Conservation (phyloP, 2,329 filamentous ascomycete species). For the Ambrosiella cleistominuta region DNA sequence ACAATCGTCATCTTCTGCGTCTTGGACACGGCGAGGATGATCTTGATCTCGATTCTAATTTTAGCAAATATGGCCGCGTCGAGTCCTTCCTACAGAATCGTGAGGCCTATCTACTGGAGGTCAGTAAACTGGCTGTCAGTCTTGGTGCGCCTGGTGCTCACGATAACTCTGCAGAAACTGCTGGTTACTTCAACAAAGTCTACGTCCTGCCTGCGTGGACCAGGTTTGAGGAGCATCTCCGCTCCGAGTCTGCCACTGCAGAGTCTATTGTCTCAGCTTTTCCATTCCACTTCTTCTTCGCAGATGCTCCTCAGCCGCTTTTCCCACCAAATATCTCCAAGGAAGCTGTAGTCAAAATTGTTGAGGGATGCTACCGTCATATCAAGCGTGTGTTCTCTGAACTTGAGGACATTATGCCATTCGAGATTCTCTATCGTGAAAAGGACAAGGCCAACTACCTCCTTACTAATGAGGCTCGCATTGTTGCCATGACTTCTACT, state of each 20-base stretch:
- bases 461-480: constrained; percentile 84
- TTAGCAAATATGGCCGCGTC: constrained; percentile 86
- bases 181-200: constrained; percentile 87
- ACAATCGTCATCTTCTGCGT: constrained; percentile 79
- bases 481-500: constrained; percentile 96
- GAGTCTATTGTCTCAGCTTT: constrained; percentile 56
- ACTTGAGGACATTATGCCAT: constrained; percentile 81
- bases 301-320: constrained; percentile 69
- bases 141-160: constrained; percentile 85
- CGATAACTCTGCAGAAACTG: constrained; percentile 88
- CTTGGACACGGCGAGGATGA: constrained; percentile 94
- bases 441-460: constrained; percentile 94
- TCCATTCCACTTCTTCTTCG: constrained; percentile 78
- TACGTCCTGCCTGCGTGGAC: constrained; percentile 81
- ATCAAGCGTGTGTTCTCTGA: constrained; percentile 82
- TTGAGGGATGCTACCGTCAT: constrained; percentile 72
- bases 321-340: constrained; percentile 52
- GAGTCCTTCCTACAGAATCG: constrained; percentile 90
- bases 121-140: constrained; percentile 68
- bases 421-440: constrained; percentile 77
- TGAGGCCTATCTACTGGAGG: constrained; percentile 59
- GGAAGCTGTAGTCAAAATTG: constrained; percentile 55
- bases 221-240: constrained; percentile 50
- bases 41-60: constrained; percentile 66
- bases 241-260: constrained; percentile 35